These are phyloP conservation scores for Botrytis cinerea DNA, from an alignment of 2,329 filamentous ascomycete species.

Conservation along the genomic window DNA sequence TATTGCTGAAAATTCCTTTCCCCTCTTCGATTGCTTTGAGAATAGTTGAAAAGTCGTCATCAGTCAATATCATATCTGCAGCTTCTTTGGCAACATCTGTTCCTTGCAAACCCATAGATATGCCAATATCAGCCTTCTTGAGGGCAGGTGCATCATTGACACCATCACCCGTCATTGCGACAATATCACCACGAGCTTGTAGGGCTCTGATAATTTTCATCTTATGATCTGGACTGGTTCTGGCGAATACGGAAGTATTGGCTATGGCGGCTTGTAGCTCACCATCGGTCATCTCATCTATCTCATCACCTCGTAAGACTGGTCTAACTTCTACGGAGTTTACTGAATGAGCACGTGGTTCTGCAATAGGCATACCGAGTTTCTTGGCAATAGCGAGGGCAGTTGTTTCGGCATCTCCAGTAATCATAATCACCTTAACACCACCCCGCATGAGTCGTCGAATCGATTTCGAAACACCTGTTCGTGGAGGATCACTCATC, in stretches of 20 bases:
- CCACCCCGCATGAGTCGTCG: constrained; percentile 88
- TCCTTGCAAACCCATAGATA: constrained; percentile 92
- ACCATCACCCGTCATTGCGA: constrained; percentile 98
- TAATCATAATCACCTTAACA: constrained; percentile 99
- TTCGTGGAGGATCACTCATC: constrained; percentile 94
- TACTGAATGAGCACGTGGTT: constrained; percentile 52
- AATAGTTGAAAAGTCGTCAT: constrained; percentile 90
- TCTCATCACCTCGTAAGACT: constrained; percentile 84
- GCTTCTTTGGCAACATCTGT: constrained; percentile 98
- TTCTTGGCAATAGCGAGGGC: constrained; percentile 92
- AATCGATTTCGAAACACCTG: constrained; percentile 87
- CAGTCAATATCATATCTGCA: constrained; percentile 88
- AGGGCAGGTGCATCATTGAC: constrained; percentile 96
- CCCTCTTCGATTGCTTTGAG: constrained; percentile 95
- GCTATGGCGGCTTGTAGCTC: constrained; percentile 84
- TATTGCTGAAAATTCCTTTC: constrained; percentile 99
- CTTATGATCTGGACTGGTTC: constrained; percentile 96
- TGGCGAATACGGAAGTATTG: constrained; percentile 90
- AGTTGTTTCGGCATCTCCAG: constrained; percentile 92
- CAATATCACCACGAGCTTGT: constrained; percentile 90
- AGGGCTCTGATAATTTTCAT: constrained; percentile 93
- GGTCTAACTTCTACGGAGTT: constrained; percentile 64
- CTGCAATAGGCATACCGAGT: constrained; percentile 84
- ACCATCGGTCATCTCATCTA: constrained; percentile 87
- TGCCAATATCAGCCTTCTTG: constrained; percentile 97